These are phyloP conservation scores for Eucalyptus regnans DNA, from an alignment of 345 rosid species.

Conservation along the genomic window DNA sequence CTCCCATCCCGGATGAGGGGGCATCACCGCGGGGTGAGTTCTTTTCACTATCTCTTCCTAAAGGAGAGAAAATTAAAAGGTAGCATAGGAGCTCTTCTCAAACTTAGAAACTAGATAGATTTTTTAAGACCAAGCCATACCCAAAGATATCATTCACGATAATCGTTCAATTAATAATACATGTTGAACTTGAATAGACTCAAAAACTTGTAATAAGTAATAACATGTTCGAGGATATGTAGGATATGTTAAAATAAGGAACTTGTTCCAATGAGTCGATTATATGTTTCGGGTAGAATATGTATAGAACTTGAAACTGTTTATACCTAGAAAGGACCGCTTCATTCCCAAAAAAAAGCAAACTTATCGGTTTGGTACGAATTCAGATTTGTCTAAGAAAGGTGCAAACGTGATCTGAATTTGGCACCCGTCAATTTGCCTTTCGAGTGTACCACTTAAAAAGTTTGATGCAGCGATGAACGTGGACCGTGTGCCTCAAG, in stretches of 20 bases:
- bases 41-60: neutral
- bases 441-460: too few relatives aligned
- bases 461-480: neutral
- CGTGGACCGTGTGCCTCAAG: neutral
- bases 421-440: neutral
- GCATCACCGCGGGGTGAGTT: too few relatives aligned
- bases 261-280: fast-evolving
- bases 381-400: neutral
- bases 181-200: fast-evolving
- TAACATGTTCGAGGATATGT: fast-evolving
- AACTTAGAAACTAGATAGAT: neutral
- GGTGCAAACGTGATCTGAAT: neutral
- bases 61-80: neutral
- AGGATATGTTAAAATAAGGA: fast-evolving
- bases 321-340: neutral
- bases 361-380: neutral
- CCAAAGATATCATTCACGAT: fast-evolving
- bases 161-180: too few relatives aligned
- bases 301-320: fast-evolving
- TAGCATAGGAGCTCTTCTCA: neutral
- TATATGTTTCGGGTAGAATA: fast-evolving
- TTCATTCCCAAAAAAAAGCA: neutral
- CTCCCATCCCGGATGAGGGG: too few relatives aligned
- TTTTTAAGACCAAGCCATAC: neutral
- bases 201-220: fast-evolving